Conservation (phyloP, 208 protist species). For the Acanthamoeba rhysodes region DNA sequence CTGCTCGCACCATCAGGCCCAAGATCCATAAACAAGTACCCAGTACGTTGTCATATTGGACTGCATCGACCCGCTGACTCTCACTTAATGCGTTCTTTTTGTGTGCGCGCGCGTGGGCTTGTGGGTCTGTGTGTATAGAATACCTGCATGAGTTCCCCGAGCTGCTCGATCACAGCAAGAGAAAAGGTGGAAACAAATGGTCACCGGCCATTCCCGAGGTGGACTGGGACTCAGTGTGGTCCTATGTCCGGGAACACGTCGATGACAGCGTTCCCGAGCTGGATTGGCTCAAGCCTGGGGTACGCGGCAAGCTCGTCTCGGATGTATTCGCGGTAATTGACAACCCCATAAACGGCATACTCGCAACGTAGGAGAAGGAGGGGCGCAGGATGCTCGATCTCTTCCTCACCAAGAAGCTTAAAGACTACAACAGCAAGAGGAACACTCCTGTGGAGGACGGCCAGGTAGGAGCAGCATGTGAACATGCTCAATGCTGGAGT, state of each 20-base stretch:
- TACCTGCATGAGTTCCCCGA: slow-evolving; percentile 54
- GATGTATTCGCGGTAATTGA: no score
- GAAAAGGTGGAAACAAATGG: background rate
- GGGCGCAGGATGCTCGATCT: background rate
- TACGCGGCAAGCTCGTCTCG: background rate
- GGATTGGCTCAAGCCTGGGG: slow-evolving; percentile 33
- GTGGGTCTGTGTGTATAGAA: slow-evolving; percentile 9
- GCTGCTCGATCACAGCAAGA: background rate
- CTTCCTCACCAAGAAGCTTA: slow-evolving; percentile 37
- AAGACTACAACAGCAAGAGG: slow-evolving; percentile 14
- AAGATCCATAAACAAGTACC: slow-evolving; percentile 79
- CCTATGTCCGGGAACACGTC: background rate
- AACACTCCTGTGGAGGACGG: background rate
- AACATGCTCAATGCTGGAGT: no score
- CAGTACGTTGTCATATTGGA: background rate
- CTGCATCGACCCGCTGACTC: background rate
- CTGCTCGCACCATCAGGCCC: slow-evolving; percentile 80
- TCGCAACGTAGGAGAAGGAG: background rate
- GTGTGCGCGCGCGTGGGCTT: no score
- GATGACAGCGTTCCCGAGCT: slow-evolving; percentile 32
- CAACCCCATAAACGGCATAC: background rate
- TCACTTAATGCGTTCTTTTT: background rate
- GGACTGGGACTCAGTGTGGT: slow-evolving; percentile 11
- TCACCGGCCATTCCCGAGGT: background rate
- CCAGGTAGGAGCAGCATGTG: background rate